Conservation (phyloP, 345 rosid genomes). For the Linum trigynum region DNA sequence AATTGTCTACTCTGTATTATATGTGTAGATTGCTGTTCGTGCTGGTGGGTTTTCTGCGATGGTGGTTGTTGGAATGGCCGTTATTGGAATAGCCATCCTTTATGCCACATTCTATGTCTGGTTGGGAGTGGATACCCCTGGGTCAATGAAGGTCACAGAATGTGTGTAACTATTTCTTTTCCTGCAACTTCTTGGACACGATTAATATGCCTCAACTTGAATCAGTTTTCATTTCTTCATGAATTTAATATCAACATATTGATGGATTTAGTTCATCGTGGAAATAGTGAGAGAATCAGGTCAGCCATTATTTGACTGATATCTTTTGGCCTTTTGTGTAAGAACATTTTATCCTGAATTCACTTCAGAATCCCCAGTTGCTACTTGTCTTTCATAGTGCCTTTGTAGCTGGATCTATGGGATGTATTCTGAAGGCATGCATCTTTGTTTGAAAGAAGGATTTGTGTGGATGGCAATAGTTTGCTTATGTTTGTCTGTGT, state of each 20-base stretch:
- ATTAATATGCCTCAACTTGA: not conserved
- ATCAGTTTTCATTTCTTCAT: not conserved
- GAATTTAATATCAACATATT: not conserved
- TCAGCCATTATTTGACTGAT: not conserved
- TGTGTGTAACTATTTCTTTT: conserved; percentile 43
- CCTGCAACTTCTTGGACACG: not conserved
- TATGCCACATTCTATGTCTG: conserved; percentile 86
- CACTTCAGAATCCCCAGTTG: not conserved
- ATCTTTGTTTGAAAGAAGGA: not conserved
- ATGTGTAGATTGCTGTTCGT: conserved; percentile 76
- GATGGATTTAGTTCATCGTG: not conserved
- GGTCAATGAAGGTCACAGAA: conserved; percentile 82
- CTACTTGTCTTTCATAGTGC: not conserved
- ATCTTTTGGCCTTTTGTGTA: not conserved
- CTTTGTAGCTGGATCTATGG: not conserved
- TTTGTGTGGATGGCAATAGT: not conserved
- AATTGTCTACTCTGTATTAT: conserved; percentile 10
- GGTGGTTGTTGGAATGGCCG: conserved; percentile 99
- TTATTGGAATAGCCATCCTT: conserved; percentile 87
- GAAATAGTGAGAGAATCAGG: not conserved
- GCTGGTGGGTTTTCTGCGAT: conserved; percentile 98
- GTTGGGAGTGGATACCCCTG: conserved; percentile 82
- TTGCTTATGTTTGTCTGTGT: no score
- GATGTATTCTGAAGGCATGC: not conserved
- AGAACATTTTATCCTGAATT: no score